Base-by-base conservation (phyloP, 208 protist species). In the Acanthamoeba sp. region DNA sequence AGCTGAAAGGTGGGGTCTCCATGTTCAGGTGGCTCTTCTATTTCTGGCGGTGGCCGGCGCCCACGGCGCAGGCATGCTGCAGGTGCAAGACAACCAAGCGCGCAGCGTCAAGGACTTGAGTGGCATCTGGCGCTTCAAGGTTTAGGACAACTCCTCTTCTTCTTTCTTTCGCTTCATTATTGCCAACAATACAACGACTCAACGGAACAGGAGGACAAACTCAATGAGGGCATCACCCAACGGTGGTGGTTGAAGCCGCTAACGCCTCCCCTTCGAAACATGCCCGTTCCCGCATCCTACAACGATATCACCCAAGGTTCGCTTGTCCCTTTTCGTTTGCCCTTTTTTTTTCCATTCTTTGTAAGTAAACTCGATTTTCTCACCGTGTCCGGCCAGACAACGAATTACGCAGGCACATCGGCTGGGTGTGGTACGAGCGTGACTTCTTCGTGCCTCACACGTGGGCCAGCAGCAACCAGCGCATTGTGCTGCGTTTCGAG, bases 61-160 rank as follows among this genome's bases (percentile, higher is more conserved):
- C 18, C 24, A 32, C 14, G 73, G 73, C 2, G 73, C 34, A 12
- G 73, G 73, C 73, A 82, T 82, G 73, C 40, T 82, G 38, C 38
- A 82, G 73, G 73, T 82, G 34, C 73, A 82, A 38, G 73, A 82
- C 73, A 82, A 82, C 73, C 14, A 14, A 32, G 73, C 73, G 73
- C 34, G 73, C 16, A 82, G 73, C 27, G 73, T 82, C 1, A 82
- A 82, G 73, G 73, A 82, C 38, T 32, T 82, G 38, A 82, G 38
- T 12, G 73, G 73, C 73, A 82, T 82, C 73, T 82, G 73, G 73
- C 73, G 73, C 40, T 82, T 82, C 73, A 82, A 82, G 73, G 73
- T 82, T 45, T 1, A 9, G 36, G 7, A 12, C 16, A 36, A 7
- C 69, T 36, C n/a, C 40, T 1, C 29, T 6, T 10, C 36, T 76